A percentile compares a stretch with the other conserved stretches of the same genome.
These are phyloP conservation scores for Lomentospora prolificans DNA, from an alignment of 2,329 filamentous ascomycete genomes.

Conservation along the genomic window DNA sequence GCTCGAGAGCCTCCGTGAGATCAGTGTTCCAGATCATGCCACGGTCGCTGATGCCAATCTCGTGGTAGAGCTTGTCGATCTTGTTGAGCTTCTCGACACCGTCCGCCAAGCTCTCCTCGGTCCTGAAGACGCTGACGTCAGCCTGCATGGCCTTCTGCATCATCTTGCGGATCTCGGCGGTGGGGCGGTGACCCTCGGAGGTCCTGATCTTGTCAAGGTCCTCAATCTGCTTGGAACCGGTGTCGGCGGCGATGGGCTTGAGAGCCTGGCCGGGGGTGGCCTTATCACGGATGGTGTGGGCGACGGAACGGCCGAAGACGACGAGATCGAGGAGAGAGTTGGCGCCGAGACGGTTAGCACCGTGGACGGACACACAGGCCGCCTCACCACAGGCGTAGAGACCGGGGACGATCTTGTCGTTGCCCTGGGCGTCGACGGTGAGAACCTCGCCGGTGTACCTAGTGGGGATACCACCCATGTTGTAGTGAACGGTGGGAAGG, in stretches of 20 bases:
- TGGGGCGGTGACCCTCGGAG: constrained; percentile 75
- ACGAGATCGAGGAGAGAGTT: constrained; percentile 97
- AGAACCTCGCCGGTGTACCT: constrained; percentile 95
- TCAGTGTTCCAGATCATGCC: constrained; percentile 99
- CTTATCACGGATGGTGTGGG: constrained; percentile 93
- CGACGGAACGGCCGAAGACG: constrained; percentile 94
- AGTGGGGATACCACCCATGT: constrained; percentile 98
- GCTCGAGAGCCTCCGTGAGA: constrained; percentile 89
- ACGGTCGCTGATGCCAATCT: constrained; percentile 93
- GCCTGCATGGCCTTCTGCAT: constrained; percentile 99
- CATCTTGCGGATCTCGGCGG: constrained; percentile 74
- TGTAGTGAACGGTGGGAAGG: constrained; percentile 95
- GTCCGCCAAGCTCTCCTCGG: constrained; percentile 85
- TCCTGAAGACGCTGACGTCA: constrained; percentile 94
- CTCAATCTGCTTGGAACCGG: constrained; percentile 78
- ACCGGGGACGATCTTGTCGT: constrained; percentile 89
- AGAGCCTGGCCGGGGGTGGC: constrained; percentile 75
- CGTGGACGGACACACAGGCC: constrained; percentile 95
- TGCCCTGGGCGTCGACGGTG: constrained; percentile 72
- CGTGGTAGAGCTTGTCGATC: constrained; percentile 68
- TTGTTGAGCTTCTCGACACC: constrained; percentile 81
- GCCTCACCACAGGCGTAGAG: constrained; percentile 96
- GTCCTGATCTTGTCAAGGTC: constrained; percentile 79
- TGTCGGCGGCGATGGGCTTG: constrained; percentile 71
- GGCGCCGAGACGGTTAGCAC: constrained; percentile 93